Conservation (phyloP, 2,329 filamentous ascomycete genomes). For the Ploettnerulaceae sp. region DNA sequence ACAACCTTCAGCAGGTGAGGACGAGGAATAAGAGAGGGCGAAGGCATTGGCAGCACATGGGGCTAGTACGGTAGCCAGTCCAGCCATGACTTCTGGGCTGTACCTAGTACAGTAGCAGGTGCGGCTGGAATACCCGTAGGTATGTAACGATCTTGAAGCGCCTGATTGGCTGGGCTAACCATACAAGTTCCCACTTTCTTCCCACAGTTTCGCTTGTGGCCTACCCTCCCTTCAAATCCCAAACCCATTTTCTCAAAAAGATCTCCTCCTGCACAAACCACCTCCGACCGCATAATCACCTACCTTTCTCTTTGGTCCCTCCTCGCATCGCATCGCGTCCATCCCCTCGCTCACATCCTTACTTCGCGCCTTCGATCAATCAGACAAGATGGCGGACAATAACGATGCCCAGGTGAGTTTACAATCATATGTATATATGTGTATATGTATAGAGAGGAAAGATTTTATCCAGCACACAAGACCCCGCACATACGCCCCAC, state of each 20-base stretch:
- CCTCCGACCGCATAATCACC: not conserved
- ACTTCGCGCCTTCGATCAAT: constrained; percentile 20
- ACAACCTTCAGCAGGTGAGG: not conserved
- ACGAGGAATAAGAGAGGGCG: too few relatives aligned
- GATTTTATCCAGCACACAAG: constrained; percentile 10
- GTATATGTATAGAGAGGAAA: not conserved
- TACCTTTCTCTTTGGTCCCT: constrained; percentile 22
- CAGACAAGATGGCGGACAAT: constrained; percentile 55
- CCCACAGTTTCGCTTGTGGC: too few relatives aligned
- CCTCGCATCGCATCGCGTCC: constrained; percentile 14
- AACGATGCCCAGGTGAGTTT: constrained; percentile 41
- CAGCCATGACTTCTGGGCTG: too few relatives aligned
- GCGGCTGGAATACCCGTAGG: too few relatives aligned
- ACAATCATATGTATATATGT: too few relatives aligned
- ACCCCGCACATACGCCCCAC: constrained; percentile 13
- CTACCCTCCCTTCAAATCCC: not conserved
- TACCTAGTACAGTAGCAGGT: too few relatives aligned
- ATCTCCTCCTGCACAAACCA: not conserved
- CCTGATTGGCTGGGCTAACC: constrained; percentile 2
- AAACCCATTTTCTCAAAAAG: constrained; percentile 8
- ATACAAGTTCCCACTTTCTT: too few relatives aligned
- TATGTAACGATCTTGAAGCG: not conserved
- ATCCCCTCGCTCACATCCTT: constrained; percentile 18
- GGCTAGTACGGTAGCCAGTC: too few relatives aligned
- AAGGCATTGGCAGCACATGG: too few relatives aligned